Percentiles rank a stretch among this genome's conserved stretches.
Conservation (phyloP, 805 yeast genomes). For the Starmera amethionina region DNA sequence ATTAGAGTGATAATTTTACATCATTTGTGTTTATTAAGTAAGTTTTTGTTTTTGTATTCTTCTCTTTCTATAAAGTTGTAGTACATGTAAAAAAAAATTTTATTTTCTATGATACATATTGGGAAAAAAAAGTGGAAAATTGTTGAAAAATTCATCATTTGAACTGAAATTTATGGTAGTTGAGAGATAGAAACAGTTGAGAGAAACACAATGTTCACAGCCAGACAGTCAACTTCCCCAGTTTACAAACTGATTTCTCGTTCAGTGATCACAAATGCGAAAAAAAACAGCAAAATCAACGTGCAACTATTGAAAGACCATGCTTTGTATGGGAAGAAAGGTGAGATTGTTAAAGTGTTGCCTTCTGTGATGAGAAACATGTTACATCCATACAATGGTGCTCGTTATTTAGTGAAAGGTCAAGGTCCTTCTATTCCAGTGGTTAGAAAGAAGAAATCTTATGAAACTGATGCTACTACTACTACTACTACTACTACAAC, state of each 20-base stretch:
- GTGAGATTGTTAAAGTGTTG: conserved; percentile 65
- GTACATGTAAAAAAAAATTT: too few relatives aligned
- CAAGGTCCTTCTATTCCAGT: conserved; percentile 18
- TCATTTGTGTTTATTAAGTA: neutral
- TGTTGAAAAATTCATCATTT: too few relatives aligned
- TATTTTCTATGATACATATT: too few relatives aligned
- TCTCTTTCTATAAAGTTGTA: too few relatives aligned
- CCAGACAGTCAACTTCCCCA: too few relatives aligned
- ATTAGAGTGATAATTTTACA: conserved; percentile 7
- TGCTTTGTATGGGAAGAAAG: conserved; percentile 53
- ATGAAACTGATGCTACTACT: neutral
- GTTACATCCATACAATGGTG: conserved; percentile 63
- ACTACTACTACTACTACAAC: neutral
- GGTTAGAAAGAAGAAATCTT: neutral
- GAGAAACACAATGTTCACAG: too few relatives aligned
- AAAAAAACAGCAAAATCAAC: conserved; percentile 44
- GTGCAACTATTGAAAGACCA: conserved; percentile 72
- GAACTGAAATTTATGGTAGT: too few relatives aligned
- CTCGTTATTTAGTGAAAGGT: conserved; percentile 46
- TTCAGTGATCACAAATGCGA: conserved; percentile 13
- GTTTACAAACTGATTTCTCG: too few relatives aligned
- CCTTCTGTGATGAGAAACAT: conserved; percentile 79
- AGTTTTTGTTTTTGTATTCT: too few relatives aligned
- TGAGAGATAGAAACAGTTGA: too few relatives aligned
- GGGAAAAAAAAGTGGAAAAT: too few relatives aligned